Conservation (phyloP, 306 rosid species). For the Prunus padus region DNA sequence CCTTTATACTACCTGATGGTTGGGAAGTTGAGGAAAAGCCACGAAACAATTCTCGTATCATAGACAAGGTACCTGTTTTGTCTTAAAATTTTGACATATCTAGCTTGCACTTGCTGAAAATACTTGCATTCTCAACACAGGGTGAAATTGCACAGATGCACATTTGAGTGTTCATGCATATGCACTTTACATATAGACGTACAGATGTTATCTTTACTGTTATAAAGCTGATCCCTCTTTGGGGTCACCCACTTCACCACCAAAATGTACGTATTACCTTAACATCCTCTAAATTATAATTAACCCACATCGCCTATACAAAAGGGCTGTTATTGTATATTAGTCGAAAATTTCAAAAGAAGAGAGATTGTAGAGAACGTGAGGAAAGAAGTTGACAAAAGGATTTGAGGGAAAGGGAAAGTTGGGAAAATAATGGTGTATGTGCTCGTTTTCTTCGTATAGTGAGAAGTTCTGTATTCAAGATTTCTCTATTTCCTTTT, state of each 20-base stretch:
- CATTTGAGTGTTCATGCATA: background rate
- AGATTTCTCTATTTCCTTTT: background rate
- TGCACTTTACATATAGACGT: background rate
- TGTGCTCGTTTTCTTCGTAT: background rate
- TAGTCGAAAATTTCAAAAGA: background rate
- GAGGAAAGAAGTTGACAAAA: background rate
- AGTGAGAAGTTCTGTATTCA: too few relatives aligned
- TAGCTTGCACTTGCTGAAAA: background rate
- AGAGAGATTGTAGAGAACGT: background rate
- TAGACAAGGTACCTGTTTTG: conserved; percentile 34
- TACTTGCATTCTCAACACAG: background rate
- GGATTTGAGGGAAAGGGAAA: background rate
- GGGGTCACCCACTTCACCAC: background rate
- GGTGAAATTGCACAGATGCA: background rate
- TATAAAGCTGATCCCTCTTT: background rate
- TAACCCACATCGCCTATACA: background rate
- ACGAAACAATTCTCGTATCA: conserved; percentile 16
- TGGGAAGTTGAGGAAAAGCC: conserved; percentile 38
- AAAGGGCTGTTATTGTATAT: background rate
- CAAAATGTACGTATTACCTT: background rate
- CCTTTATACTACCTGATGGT: conserved; percentile 37
- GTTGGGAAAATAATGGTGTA: background rate
- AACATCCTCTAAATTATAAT: too few relatives aligned
- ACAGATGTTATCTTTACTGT: background rate
- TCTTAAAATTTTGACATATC: background rate